phyloP scores from a whole-genome alignment of 2,329 filamentous ascomycete species.

The Talaromyces rugulosus region DNA sequence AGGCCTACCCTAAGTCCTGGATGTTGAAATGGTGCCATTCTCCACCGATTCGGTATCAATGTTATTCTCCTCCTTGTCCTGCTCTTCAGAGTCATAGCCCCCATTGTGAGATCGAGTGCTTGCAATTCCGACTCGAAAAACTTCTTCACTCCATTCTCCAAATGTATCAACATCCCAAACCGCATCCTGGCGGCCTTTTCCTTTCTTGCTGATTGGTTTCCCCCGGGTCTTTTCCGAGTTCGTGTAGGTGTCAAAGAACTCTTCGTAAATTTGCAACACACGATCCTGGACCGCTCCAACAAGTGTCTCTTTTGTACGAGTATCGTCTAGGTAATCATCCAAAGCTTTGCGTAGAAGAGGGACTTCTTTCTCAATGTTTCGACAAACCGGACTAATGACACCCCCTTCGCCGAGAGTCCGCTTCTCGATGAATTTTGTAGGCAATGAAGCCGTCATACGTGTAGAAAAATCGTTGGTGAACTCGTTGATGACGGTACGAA shows the following conservation, averaged over 20 bases:
- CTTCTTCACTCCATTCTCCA: conserved; percentile 56
- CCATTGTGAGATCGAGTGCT: conserved; percentile 25
- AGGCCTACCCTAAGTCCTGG: background rate
- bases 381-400: conserved; percentile 47
- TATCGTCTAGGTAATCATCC: conserved; percentile 61
- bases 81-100: conserved; percentile 26
- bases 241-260: conserved; percentile 55
- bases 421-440: conserved; percentile 33
- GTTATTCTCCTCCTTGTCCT: background rate
- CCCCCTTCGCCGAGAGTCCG: conserved; percentile 35
- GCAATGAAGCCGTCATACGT: conserved; percentile 52
- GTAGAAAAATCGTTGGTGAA: conserved; percentile 58
- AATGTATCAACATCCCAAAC: conserved; percentile 64
- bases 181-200: conserved; percentile 58
- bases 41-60: background rate
- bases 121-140: conserved; percentile 54
- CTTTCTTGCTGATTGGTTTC: conserved; percentile 42
- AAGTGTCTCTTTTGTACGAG: conserved; percentile 61
- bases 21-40: background rate
- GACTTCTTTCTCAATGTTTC: conserved; percentile 55
- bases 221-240: conserved; percentile 37
- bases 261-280: conserved; percentile 60
- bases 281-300: conserved; percentile 63
- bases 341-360: conserved; percentile 53
- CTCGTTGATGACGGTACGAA: conserved; percentile 62